Conservation (phyloP, 805 yeast species). For the Huiozyma sinensis region DNA sequence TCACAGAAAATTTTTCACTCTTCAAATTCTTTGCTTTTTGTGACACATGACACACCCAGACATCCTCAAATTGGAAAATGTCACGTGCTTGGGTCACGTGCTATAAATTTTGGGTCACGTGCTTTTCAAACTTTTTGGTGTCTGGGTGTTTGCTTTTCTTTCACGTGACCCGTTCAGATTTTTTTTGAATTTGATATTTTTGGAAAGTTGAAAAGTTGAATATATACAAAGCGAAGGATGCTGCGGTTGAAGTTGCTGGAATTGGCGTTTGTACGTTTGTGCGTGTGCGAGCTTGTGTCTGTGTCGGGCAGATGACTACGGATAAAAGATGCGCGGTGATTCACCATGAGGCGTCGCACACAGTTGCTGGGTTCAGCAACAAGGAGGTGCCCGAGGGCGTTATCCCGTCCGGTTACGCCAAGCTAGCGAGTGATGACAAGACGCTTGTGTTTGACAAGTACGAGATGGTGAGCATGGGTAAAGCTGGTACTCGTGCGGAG, state of each 20-base stretch:
- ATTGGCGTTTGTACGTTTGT: not conserved
- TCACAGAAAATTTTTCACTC: too few species aligned
- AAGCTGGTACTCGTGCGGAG: slow-evolving; percentile 3
- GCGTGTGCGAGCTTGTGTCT: not conserved
- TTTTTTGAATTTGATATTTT: too few species aligned
- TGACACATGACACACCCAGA: too few species aligned
- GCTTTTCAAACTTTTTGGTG: too few species aligned
- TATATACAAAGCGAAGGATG: not conserved
- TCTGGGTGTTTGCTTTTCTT: too few species aligned
- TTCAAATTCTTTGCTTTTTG: too few species aligned
- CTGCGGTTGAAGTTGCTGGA: not conserved
- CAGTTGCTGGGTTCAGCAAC: slow-evolving; percentile 62
- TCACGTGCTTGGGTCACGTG: too few species aligned
- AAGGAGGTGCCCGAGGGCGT: slow-evolving; percentile 52
- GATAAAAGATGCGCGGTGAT: slow-evolving; percentile 49
- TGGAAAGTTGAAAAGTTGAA: too few species aligned
- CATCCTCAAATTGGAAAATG: too few species aligned
- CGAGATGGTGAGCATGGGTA: slow-evolving; percentile 19
- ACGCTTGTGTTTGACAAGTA: slow-evolving; percentile 17
- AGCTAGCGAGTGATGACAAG: slow-evolving; percentile 14
- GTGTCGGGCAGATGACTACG: slow-evolving; percentile 1
- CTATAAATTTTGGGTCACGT: too few species aligned
- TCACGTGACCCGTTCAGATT: too few species aligned
- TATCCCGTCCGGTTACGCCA: slow-evolving; percentile 46
- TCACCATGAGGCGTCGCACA: slow-evolving; percentile 53